Evolutionary conservation across 352 stramenopile species (phyloP).

Genomic region (Thalassiosira hispida): DNA sequence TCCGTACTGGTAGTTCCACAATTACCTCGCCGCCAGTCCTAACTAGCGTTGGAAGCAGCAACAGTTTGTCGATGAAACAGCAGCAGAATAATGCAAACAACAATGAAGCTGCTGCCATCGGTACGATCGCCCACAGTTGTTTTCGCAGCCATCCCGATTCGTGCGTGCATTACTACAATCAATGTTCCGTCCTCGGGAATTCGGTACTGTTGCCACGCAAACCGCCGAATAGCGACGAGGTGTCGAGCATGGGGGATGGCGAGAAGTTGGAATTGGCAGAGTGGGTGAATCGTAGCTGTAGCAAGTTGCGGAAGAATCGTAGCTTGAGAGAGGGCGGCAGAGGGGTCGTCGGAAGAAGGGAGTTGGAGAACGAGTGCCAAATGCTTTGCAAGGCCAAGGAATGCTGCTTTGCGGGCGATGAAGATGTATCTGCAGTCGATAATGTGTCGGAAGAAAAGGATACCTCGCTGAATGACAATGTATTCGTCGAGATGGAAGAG

Average conservation of each 20-base stretch:
- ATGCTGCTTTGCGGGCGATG: conserved; percentile 31
- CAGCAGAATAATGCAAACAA: too few relatives aligned
- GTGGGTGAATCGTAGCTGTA: conserved; percentile 23
- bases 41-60: background rate
- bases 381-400: conserved; percentile 28
- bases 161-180: conserved; percentile 27
- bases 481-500: background rate
- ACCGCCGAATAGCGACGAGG: background rate
- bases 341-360: background rate
- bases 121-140: conserved; percentile 7
- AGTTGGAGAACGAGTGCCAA: conserved; percentile 13
- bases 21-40: conserved; percentile 7
- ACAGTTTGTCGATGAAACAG: too few relatives aligned
- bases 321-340: background rate
- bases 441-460: background rate
- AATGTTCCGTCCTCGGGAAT: conserved; percentile 17
- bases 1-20: background rate
- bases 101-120: too few relatives aligned
- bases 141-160: conserved; percentile 8
- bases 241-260: background rate
- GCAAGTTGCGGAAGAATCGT: conserved; percentile 2
- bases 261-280: conserved; percentile 28
- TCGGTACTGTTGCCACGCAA: conserved; percentile 6
- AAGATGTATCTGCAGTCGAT: background rate
- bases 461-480: background rate